phyloP scores from a whole-genome alignment of 2,329 filamentous ascomycete species.

The Fusarium illudens region DNA sequence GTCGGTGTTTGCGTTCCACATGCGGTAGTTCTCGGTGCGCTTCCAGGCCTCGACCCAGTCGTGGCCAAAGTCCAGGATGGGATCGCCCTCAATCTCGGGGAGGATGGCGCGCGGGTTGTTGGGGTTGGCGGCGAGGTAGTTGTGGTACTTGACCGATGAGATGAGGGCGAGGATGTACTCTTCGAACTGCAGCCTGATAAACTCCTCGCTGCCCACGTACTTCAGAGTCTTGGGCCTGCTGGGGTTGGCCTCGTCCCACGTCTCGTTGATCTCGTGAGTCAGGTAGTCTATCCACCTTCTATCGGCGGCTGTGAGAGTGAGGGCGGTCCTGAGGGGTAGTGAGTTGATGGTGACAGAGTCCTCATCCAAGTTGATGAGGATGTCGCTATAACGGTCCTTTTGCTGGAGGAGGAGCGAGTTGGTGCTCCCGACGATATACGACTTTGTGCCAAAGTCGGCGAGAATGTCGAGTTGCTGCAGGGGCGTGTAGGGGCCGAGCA shows the following conservation, averaged over 20 bases:
- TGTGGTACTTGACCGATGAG: conserved; percentile 88
- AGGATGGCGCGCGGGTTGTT: conserved; percentile 74
- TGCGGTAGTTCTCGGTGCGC: conserved; percentile 86
- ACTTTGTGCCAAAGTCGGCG: conserved; percentile 93
- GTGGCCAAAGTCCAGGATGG: conserved; percentile 80
- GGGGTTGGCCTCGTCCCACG: conserved; percentile 94
- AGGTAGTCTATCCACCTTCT: conserved; percentile 96
- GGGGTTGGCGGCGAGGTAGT: conserved; percentile 71
- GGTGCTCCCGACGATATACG: conserved; percentile 96
- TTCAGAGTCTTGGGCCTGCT: conserved; percentile 91
- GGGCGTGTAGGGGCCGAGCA: conserved; percentile 97
- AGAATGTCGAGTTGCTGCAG: conserved; percentile 94
- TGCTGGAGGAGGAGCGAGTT: conserved; percentile 95
- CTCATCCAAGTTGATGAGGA: conserved; percentile 95
- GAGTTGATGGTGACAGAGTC: conserved; percentile 85
- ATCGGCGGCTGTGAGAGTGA: conserved; percentile 84
- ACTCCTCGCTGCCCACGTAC: conserved; percentile 95
- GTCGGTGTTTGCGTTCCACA: conserved; percentile 85
- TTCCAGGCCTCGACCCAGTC: conserved; percentile 92
- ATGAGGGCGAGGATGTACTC: conserved; percentile 92
- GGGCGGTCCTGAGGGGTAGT: conserved; percentile 75
- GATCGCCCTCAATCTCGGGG: conserved; percentile 80
- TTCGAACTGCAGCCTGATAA: conserved; percentile 96
- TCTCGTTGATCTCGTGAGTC: conserved; percentile 91
- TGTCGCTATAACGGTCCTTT: conserved; percentile 94